A percentile compares a stretch with the other conserved stretches of the same genome.
Conservation (phyloP, 2,329 filamentous ascomycete genomes). For the Beauveria sp. region DNA sequence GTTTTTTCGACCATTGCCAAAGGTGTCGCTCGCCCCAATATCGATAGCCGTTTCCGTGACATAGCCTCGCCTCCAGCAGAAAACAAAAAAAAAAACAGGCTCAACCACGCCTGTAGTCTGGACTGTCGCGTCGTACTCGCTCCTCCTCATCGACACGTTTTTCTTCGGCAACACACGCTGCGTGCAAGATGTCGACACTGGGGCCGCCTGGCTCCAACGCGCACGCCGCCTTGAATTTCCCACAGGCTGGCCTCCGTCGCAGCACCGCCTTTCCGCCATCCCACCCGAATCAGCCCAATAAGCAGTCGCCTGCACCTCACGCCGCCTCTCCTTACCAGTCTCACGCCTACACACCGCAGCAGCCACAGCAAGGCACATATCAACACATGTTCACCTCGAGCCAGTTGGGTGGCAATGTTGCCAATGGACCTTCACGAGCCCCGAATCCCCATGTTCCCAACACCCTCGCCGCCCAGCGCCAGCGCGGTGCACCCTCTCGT, state of each 20-base stretch:
- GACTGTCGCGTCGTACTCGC: constrained; percentile 4
- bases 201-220: constrained; percentile 42
- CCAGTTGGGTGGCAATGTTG: constrained; percentile 39
- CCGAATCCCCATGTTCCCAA: constrained; percentile 40
- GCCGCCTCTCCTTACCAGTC: constrained; percentile 48
- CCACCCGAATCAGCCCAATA: constrained; percentile 44
- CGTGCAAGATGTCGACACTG: constrained; percentile 37
- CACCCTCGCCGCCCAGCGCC: constrained; percentile 34
- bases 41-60: neutral
- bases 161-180: neutral
- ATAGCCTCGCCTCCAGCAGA: neutral
- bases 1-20: neutral
- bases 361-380: constrained; percentile 41
- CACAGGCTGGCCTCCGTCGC: constrained; percentile 43
- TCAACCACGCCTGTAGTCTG: neutral
- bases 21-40: neutral
- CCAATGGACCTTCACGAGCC: constrained; percentile 39
- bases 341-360: constrained; percentile 46
- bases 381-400: constrained; percentile 45
- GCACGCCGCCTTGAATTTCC: constrained; percentile 46
- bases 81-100: neutral
- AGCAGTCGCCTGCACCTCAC: constrained; percentile 48
- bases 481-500: constrained; percentile 36
- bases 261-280: constrained; percentile 35
- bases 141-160: neutral